These are phyloP conservation scores for Wickerhamomyces sydowiorum DNA, from an alignment of 805 yeast species.

Conservation along the genomic window DNA sequence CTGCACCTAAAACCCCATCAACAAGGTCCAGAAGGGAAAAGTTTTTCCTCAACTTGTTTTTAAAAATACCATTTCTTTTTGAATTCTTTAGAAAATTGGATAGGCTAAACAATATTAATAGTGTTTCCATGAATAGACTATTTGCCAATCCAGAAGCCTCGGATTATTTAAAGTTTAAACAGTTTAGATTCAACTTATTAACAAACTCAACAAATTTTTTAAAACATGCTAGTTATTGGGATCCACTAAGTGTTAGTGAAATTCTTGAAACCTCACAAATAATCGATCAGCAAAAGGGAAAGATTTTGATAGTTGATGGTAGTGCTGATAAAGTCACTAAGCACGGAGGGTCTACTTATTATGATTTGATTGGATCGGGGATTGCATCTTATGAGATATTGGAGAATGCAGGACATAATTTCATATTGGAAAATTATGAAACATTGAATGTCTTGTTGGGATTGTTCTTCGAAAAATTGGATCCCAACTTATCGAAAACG, in stretches of 20 bases:
- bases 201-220: conserved; percentile 16
- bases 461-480: not conserved
- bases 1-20: conserved; percentile 38
- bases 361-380: conserved; percentile 13
- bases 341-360: conserved; percentile 16
- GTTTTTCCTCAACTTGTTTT: conserved; percentile 1
- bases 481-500: not conserved
- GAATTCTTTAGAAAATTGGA: conserved; percentile 20
- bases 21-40: conserved; percentile 3
- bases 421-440: conserved; percentile 13
- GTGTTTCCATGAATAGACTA: conserved; percentile 15
- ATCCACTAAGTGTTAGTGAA: conserved; percentile 11
- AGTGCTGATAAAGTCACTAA: conserved; percentile 16
- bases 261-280: conserved; percentile 7
- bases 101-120: conserved; percentile 18
- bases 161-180: conserved; percentile 18
- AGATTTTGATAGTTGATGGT: conserved; percentile 19
- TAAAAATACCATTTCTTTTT: conserved; percentile 9
- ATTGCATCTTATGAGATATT: conserved; percentile 11
- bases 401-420: conserved; percentile 17
- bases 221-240: conserved; percentile 16
- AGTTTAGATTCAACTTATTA: conserved; percentile 20
- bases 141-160: conserved; percentile 9
- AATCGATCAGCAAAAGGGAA: not conserved
- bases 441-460: conserved; percentile 10